Evolutionary conservation across 768 basidiomycete species (phyloP), one percentile per base, ranked within the genome.

Genomic region (Cubamyces sp.): DNA sequence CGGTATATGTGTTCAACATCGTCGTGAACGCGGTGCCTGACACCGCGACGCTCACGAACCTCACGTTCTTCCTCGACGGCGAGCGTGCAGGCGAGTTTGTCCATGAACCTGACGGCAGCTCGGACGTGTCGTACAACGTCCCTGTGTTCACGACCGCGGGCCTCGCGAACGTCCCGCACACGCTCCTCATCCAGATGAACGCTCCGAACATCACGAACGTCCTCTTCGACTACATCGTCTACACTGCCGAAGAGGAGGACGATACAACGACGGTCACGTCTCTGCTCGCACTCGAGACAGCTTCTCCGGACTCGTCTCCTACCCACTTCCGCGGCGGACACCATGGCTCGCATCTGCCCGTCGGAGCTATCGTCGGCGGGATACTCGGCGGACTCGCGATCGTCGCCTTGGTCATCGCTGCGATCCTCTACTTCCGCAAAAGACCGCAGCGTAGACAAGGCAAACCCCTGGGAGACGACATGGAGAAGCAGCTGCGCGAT

Each of bases 61-160:
- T 64, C 43, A 51, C 46, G 11, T 59, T 64, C 49, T 30, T 48
- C 18, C 41, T 60, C n/a, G 63, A 64, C 43, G 58, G 47, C 28
- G 21, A 54, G 19, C 39, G 1, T 3, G 57, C 51, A 1, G 63
- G 58, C 15, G 1, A 34, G 14, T 60, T 51, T 54, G n/a, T 50
- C 3, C 53, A 52, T 18, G 43, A 41, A 14, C 52, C 62, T 2
- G 45, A 25, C 26, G 37, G n/a, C 15, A 25, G n/a, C 26, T 40
- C 15, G 18, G 41, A 26, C 15, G 30, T 57, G 3, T 5, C 16
- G 16, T 59, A 59, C 40, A 45, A 64, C 45, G 57, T 64, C 15
- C 37, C 37, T 4, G 52, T 64, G 6, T 64, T 50, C 53, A 48
- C 52, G 25, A 50, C 48, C 41, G 34, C 52, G 8, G 40, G 18